These are phyloP conservation scores for Teratosphaeriaceae sp. DNA, from an alignment of 2,329 filamentous ascomycete species.

Conservation along the genomic window DNA sequence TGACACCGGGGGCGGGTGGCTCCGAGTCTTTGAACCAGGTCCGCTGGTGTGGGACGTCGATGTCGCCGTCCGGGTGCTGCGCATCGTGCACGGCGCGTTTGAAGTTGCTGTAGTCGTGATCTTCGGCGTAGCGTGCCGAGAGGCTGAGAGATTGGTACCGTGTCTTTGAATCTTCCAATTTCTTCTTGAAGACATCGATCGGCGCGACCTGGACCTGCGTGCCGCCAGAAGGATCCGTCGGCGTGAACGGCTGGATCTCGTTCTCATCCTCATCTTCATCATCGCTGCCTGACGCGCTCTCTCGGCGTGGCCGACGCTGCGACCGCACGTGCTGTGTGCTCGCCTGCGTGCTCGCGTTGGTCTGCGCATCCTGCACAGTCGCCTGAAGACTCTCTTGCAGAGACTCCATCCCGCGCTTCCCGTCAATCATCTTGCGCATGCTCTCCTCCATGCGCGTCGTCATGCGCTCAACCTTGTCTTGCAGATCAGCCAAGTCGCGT, in stretches of 20 bases:
- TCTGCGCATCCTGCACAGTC: slow-evolving; percentile 33
- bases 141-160: slow-evolving; percentile 36
- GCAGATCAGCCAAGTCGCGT: slow-evolving; percentile 32
- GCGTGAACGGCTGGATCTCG: slow-evolving; percentile 33
- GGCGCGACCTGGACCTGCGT: slow-evolving; percentile 29
- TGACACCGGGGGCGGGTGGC: slow-evolving; percentile 36
- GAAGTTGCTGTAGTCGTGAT: slow-evolving; percentile 57
- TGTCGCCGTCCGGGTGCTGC: slow-evolving; percentile 46
- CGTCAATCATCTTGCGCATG: slow-evolving; percentile 54
- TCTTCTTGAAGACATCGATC: slow-evolving; percentile 31
- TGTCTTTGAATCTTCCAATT: slow-evolving; percentile 36
- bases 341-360: slow-evolving; percentile 30
- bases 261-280: slow-evolving; percentile 30
- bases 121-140: slow-evolving; percentile 46
- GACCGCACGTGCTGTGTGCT: slow-evolving; percentile 27
- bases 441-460: slow-evolving; percentile 52
- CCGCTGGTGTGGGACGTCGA: slow-evolving; percentile 48
- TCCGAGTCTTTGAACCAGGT: slow-evolving; percentile 57
- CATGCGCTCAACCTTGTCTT: slow-evolving; percentile 42
- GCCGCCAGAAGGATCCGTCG: slow-evolving; percentile 33
- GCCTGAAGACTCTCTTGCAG: slow-evolving; percentile 39
- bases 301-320: slow-evolving; percentile 24
- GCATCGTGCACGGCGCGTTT: slow-evolving; percentile 57
- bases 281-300: slow-evolving; percentile 13
- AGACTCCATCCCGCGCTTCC: slow-evolving; percentile 39